phyloP scores from a whole-genome alignment of 441 rosid genomes.

The Gossypium gossypioides region DNA sequence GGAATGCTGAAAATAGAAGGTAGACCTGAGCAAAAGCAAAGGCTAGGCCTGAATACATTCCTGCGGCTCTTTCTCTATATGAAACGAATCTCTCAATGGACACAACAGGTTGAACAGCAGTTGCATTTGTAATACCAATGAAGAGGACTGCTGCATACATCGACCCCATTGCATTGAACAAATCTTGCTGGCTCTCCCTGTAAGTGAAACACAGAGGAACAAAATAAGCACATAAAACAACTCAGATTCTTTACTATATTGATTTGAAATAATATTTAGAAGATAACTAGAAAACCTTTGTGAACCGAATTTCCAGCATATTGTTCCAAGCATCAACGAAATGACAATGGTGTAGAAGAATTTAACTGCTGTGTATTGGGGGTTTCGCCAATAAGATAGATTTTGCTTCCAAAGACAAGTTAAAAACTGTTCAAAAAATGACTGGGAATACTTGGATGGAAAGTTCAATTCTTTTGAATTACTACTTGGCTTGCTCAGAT shows the following conservation, averaged over 20 bases:
- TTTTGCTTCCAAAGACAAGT: constrained; percentile 96
- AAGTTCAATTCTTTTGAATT: constrained; percentile 57
- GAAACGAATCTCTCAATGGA: constrained; percentile 90
- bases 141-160: constrained; percentile 82
- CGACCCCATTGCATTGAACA: constrained; percentile 89
- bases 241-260: background rate
- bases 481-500: constrained; percentile 62
- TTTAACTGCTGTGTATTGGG: constrained; percentile 92
- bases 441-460: constrained; percentile 67
- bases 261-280: background rate
- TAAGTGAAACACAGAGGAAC: constrained; percentile 12
- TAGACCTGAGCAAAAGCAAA: constrained; percentile 92
- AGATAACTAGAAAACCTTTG: constrained; percentile 40
- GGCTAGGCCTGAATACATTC: constrained; percentile 87
- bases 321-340: constrained; percentile 87
- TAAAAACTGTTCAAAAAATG: constrained; percentile 60
- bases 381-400: constrained; percentile 87
- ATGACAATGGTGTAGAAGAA: constrained; percentile 85
- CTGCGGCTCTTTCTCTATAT: constrained; percentile 88
- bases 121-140: constrained; percentile 78
- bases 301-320: constrained; percentile 87
- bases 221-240: background rate
- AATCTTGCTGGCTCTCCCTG: constrained; percentile 72
- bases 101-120: constrained; percentile 89
- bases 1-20: constrained; percentile 10